phyloP scores from a whole-genome alignment of 2,329 filamentous ascomycete genomes.

The Cordyceps cateniannulata region DNA sequence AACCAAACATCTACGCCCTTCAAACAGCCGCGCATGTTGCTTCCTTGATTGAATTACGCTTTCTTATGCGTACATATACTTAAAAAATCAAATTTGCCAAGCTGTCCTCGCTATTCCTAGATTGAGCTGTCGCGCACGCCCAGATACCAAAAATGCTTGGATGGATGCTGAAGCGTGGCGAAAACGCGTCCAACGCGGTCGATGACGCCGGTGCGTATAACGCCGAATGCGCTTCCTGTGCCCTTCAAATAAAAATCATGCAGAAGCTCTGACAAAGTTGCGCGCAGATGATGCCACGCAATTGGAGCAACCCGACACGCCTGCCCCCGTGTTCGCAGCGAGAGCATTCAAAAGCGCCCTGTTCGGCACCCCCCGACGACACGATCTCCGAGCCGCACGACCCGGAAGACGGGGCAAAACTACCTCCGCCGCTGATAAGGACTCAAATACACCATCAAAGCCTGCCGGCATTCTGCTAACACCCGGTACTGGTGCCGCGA shows the following conservation, averaged over 20 bases:
- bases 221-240: background rate
- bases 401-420: conserved; percentile 20
- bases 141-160: conserved; percentile 42
- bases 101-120: background rate
- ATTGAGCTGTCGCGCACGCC: background rate
- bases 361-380: conserved; percentile 50
- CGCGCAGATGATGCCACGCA: conserved; percentile 35
- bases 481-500: conserved; percentile 53
- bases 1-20: background rate
- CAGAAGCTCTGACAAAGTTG: background rate
- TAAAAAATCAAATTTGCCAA: too few species aligned
- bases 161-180: conserved; percentile 48
- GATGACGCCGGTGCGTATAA: conserved; percentile 24
- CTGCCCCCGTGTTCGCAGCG: conserved; percentile 60
- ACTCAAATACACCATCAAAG: conserved; percentile 41
- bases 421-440: conserved; percentile 19
- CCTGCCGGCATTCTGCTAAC: conserved; percentile 57
- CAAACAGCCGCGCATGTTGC: conserved; percentile 4
- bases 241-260: background rate
- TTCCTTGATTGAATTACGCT: background rate
- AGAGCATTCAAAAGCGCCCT: conserved; percentile 58
- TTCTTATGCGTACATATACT: background rate
- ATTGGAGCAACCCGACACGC: conserved; percentile 56
- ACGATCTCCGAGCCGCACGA: conserved; percentile 25
- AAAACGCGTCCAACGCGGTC: conserved; percentile 29